Evolutionary conservation across 2,329 filamentous ascomycete species (phyloP).

Genomic region (Pseudogymnoascus sp.): DNA sequence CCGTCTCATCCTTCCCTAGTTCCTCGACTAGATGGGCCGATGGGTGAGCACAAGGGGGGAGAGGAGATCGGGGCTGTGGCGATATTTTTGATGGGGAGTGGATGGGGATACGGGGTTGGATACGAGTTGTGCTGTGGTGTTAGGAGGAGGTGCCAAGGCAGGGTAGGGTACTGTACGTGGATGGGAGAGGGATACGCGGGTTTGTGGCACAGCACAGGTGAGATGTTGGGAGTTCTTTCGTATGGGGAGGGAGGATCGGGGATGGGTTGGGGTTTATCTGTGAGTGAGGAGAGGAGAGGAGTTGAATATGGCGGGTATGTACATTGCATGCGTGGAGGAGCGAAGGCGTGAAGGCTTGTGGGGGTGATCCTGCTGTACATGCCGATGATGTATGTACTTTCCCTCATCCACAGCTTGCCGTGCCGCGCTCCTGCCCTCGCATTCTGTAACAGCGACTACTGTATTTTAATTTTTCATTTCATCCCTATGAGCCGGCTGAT

Average conservation of each 20-base stretch:
- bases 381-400: too few species aligned
- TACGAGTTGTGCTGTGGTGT: background rate
- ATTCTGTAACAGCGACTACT: too few species aligned
- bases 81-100: background rate
- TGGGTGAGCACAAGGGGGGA: too few species aligned
- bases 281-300: too few species aligned
- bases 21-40: background rate
- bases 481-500: background rate
- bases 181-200: background rate
- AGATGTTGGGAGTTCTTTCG: background rate
- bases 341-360: too few species aligned
- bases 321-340: too few species aligned
- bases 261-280: background rate
- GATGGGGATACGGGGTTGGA: background rate
- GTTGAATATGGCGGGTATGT: too few species aligned
- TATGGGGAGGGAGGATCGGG: too few species aligned
- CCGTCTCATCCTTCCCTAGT: background rate
- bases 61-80: background rate
- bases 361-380: too few species aligned
- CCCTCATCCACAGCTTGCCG: too few species aligned
- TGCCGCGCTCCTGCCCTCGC: too few species aligned
- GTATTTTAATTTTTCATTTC: too few species aligned
- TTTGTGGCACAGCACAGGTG: background rate
- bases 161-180: background rate
- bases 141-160: background rate